Percentiles rank a stretch among this genome's conserved stretches.
Evolutionary conservation across 2,329 filamentous ascomycete species (phyloP).

Genomic region (Penicillium sp.): DNA sequence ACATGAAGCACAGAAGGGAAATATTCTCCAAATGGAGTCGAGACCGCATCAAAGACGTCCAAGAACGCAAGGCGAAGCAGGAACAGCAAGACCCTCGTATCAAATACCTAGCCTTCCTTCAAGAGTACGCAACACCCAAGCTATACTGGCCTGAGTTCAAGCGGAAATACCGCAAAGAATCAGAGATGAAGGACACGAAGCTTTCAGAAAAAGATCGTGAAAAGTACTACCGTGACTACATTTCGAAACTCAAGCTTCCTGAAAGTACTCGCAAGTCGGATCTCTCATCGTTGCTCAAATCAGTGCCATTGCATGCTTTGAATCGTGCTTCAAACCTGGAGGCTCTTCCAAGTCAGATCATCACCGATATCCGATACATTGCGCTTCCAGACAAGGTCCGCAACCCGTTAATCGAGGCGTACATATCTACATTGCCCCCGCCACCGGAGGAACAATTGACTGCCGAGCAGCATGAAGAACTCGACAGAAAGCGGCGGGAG

Average conservation of each 20-base stretch:
- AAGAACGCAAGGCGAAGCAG: slow-evolving; percentile 66
- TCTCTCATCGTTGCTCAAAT: slow-evolving; percentile 43
- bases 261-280: slow-evolving; percentile 46
- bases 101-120: slow-evolving; percentile 74
- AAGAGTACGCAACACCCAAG: slow-evolving; percentile 78
- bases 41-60: slow-evolving; percentile 66
- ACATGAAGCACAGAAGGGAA: slow-evolving; percentile 73
- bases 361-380: slow-evolving; percentile 45
- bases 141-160: slow-evolving; percentile 98
- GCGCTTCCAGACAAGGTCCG: slow-evolving; percentile 37
- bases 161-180: slow-evolving; percentile 78
- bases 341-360: slow-evolving; percentile 37
- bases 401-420: slow-evolving; percentile 40
- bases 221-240: slow-evolving; percentile 46
- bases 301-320: slow-evolving; percentile 36
- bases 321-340: slow-evolving; percentile 39
- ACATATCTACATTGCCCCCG: slow-evolving; percentile 41
- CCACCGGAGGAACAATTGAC: slow-evolving; percentile 37
- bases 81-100: slow-evolving; percentile 79
- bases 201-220: slow-evolving; percentile 47
- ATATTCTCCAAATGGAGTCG: slow-evolving; percentile 80
- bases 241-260: slow-evolving; percentile 43
- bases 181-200: slow-evolving; percentile 57
- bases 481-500: slow-evolving; percentile 36
- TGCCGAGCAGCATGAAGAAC: slow-evolving; percentile 35